phyloP scores from a whole-genome alignment of 1,139 yeast species.

The Sugiyamaella novakii region DNA sequence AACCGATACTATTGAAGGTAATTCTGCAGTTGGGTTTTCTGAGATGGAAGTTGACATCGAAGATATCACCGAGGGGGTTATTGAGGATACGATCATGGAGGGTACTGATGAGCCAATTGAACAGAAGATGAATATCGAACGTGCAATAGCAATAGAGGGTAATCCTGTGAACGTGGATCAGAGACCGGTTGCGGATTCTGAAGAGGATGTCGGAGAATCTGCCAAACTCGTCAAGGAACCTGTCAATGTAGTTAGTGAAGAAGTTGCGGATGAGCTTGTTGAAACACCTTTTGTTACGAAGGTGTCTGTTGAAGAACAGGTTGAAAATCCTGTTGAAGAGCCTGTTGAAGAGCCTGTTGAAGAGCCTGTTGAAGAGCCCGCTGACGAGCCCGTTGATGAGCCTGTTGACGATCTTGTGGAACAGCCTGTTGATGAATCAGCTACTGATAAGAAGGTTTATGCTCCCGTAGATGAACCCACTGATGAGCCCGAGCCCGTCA shows the following conservation, averaged over 20 bases:
- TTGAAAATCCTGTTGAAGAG: neutral
- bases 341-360: slow-evolving; percentile 3
- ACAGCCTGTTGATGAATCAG: slow-evolving; percentile 2
- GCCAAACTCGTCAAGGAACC: too few relatives aligned
- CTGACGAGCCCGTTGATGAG: neutral
- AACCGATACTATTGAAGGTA: too few relatives aligned
- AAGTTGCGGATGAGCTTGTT: neutral
- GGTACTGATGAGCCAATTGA: too few relatives aligned
- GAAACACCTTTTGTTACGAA: neutral
- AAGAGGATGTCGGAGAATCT: neutral
- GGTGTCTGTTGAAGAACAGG: neutral
- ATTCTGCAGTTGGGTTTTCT: too few relatives aligned
- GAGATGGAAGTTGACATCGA: too few relatives aligned
- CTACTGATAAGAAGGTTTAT: too few relatives aligned
- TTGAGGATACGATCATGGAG: too few relatives aligned
- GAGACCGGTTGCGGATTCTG: slow-evolving; percentile 4
- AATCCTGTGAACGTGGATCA: too few relatives aligned
- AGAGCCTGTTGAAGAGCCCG: neutral
- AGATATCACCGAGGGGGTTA: too few relatives aligned
- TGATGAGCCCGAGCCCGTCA: neutral
- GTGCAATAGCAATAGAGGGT: neutral
- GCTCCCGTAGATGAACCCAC: too few relatives aligned
- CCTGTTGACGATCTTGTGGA: neutral
- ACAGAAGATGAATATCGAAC: too few relatives aligned
- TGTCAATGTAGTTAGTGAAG: neutral